Conservation (phyloP, 192 early-diverging fungal genomes). For the Spizellomyces sp. region DNA sequence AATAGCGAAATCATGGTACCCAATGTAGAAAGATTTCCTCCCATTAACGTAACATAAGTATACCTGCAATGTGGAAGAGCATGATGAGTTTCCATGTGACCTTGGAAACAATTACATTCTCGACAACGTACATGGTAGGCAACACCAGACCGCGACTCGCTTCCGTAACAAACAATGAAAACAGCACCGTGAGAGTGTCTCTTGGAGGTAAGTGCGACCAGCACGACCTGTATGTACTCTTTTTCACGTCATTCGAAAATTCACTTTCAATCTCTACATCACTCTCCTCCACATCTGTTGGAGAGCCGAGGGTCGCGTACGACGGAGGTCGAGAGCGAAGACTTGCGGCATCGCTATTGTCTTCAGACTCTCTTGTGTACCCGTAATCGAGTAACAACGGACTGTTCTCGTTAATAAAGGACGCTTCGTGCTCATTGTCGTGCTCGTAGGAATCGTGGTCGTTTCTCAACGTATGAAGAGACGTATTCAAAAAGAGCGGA, state of each 20-base stretch:
- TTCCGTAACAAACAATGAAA: conserved; percentile 30
- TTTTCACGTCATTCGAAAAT: neutral
- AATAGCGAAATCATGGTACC: conserved; percentile 32
- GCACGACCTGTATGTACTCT: neutral
- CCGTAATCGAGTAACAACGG: too few species aligned
- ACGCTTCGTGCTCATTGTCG: too few species aligned
- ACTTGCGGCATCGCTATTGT: neutral
- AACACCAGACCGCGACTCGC: conserved; percentile 34
- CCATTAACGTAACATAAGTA: conserved; percentile 24
- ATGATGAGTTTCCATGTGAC: neutral
- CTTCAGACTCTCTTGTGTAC: neutral
- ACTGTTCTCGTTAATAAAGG: too few species aligned
- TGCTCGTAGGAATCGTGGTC: too few species aligned
- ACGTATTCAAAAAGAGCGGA: too few species aligned
- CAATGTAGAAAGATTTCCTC: conserved; percentile 23
- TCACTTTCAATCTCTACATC: too few species aligned
- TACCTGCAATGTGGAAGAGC: neutral
- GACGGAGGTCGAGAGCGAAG: conserved; percentile 16
- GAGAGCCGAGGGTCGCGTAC: conserved; percentile 17
- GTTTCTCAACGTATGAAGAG: too few species aligned
- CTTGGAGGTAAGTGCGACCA: neutral
- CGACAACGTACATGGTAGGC: conserved; percentile 32
- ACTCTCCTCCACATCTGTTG: neutral
- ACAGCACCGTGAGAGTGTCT: conserved; percentile 24
- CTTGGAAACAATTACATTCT: neutral